Evolutionary conservation across 805 yeast species (phyloP).

Genomic region (Scheffersomyces lignosus): DNA sequence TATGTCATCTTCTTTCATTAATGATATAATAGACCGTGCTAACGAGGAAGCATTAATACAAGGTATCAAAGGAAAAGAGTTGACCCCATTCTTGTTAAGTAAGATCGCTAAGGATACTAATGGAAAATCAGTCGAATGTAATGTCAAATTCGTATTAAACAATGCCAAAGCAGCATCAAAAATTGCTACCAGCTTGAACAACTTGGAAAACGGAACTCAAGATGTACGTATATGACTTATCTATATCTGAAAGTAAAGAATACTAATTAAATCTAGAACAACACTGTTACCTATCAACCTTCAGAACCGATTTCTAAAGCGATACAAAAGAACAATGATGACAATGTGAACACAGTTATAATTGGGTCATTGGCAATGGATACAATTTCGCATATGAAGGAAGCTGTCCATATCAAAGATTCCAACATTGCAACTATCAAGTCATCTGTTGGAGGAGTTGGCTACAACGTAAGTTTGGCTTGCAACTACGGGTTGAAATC

Average conservation of each 20-base stretch:
- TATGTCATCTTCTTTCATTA: slow-evolving; percentile 52
- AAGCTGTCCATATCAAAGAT: slow-evolving; percentile 41
- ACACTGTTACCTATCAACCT: too few species aligned
- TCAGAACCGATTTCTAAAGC: too few species aligned
- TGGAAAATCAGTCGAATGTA: slow-evolving; percentile 70
- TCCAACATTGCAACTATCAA: slow-evolving; percentile 69
- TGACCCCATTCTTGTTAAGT: slow-evolving; percentile 75
- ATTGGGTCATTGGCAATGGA: slow-evolving; percentile 82
- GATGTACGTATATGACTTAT: slow-evolving; percentile 9
- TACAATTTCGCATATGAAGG: slow-evolving; percentile 52
- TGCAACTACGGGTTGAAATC: slow-evolving; percentile 33
- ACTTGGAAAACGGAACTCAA: slow-evolving; percentile 31
- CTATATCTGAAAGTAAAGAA: neutral
- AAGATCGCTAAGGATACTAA: slow-evolving; percentile 65
- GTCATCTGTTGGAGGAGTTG: slow-evolving; percentile 80
- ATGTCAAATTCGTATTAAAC: slow-evolving; percentile 72
- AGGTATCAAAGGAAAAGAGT: slow-evolving; percentile 66
- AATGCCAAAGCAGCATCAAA: slow-evolving; percentile 69
- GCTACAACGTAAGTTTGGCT: slow-evolving; percentile 74
- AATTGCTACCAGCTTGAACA: slow-evolving; percentile 57
- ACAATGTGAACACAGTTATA: slow-evolving; percentile 27
- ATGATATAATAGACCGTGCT: slow-evolving; percentile 58
- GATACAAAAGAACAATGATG: neutral
- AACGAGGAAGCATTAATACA: slow-evolving; percentile 49
- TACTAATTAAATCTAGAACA: too few species aligned